Evolutionary conservation across 108 stramenopile genomes (phyloP).

Genomic region (Schizochytrium sp.): DNA sequence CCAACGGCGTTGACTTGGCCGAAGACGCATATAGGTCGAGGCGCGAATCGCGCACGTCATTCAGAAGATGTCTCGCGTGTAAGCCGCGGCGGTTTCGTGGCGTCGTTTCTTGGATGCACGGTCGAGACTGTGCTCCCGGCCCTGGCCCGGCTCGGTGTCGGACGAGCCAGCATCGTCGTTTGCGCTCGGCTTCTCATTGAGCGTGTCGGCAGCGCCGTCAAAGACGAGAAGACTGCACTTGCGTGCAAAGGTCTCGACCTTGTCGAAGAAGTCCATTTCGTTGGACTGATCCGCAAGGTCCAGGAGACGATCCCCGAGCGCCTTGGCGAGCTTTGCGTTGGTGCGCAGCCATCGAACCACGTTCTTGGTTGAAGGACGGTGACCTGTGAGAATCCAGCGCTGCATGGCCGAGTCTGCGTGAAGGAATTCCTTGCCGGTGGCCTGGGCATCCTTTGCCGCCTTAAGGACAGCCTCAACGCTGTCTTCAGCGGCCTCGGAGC

Average conservation of each 20-base stretch:
- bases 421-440: not conserved
- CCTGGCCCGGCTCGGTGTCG: not conserved
- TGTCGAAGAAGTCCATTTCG: not conserved
- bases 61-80: not conserved
- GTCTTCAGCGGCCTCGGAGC: not conserved
- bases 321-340: not conserved
- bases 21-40: too few species aligned
- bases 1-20: too few species aligned
- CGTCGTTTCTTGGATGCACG: not conserved
- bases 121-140: not conserved
- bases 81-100: not conserved
- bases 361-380: not conserved
- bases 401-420: not conserved
- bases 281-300: not conserved
- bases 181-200: not conserved
- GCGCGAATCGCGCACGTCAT: not conserved
- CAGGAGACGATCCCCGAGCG: not conserved
- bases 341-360: not conserved
- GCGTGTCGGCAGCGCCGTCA: not conserved
- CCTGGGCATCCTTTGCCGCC: not conserved
- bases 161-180: not conserved
- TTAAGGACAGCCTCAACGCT: not conserved
- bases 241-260: not conserved
- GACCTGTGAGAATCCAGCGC: not conserved
- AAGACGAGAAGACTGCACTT: not conserved